A percentile compares a stretch with the other conserved stretches of the same genome.
Conservation (phyloP, 345 rosid species). For the Sisymbrium altissimum region DNA sequence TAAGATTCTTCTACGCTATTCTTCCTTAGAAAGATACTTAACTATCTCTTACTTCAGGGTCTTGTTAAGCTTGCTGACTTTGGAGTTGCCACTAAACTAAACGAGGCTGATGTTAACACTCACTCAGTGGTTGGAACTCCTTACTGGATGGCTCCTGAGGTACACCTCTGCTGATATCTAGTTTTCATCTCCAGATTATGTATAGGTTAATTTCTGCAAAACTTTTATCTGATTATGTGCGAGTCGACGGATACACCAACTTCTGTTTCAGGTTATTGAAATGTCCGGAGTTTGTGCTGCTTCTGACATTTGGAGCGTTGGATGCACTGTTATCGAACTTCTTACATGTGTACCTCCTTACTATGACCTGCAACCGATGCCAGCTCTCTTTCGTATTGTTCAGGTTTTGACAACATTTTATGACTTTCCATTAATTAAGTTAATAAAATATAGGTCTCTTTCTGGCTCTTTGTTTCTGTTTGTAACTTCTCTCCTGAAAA, state of each 20-base stretch:
- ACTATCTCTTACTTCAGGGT: constrained; percentile 50
- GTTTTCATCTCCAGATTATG: constrained; percentile 1
- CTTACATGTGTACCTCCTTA: constrained; percentile 97
- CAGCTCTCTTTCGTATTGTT: constrained; percentile 95
- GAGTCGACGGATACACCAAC: constrained; percentile 1
- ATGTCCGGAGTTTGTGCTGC: constrained; percentile 99
- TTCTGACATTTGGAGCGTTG: constrained; percentile 99
- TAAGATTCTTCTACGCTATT: not conserved
- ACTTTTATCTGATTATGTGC: not conserved
- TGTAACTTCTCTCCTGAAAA: not conserved
- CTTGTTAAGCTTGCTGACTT: constrained; percentile 99
- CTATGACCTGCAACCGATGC: constrained; percentile 97
- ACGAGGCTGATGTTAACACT: constrained; percentile 96
- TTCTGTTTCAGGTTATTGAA: constrained; percentile 83
- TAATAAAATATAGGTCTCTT: not conserved
- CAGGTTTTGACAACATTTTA: constrained; percentile 55
- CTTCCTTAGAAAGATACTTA: constrained; percentile 6
- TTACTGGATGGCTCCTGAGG: constrained; percentile 99
- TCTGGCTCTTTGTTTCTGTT: not conserved
- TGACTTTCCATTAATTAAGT: constrained; percentile 4
- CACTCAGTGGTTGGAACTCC: constrained; percentile 98
- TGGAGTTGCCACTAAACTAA: constrained; percentile 99
- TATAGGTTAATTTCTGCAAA: not conserved
- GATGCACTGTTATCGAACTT: constrained; percentile 98
- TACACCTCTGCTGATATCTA: constrained; percentile 26